phyloP scores from a whole-genome alignment of 2,329 filamentous ascomycete species.

The Colletotrichum sp. region DNA sequence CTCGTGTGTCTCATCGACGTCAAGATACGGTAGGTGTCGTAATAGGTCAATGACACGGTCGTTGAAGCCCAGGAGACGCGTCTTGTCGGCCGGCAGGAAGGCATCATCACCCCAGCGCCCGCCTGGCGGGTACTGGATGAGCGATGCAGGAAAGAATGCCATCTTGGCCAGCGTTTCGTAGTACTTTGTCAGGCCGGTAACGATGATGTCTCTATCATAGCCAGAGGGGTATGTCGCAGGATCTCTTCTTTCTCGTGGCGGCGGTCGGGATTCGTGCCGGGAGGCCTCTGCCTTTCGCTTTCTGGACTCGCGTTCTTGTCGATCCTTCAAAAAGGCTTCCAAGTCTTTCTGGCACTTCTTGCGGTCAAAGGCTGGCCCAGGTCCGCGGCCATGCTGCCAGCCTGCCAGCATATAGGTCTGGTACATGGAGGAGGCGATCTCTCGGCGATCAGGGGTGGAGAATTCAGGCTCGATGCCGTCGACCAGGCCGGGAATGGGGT shows the following conservation, averaged over 20 bases:
- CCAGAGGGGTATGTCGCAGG: background rate
- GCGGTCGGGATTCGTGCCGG: background rate
- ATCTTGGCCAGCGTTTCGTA: background rate
- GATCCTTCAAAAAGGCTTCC: background rate
- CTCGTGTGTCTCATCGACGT: background rate
- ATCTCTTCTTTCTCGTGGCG: background rate
- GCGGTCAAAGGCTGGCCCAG: background rate
- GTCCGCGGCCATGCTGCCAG: background rate
- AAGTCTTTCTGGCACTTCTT: background rate
- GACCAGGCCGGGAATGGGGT: background rate
- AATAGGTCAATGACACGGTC: background rate
- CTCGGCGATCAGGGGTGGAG: background rate
- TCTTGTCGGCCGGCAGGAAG: background rate
- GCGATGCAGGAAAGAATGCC: background rate
- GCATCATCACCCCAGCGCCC: background rate
- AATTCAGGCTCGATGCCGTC: background rate
- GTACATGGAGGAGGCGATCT: background rate
- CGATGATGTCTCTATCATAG: background rate
- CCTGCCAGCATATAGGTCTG: background rate
- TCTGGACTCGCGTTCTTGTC: background rate
- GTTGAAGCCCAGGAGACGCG: background rate
- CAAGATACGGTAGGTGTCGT: background rate
- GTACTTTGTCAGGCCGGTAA: background rate
- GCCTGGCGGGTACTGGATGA: background rate
- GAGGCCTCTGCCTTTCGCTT: background rate